phyloP scores from a whole-genome alignment of 345 rosid species.

The Aquilaria yunnanensis region DNA sequence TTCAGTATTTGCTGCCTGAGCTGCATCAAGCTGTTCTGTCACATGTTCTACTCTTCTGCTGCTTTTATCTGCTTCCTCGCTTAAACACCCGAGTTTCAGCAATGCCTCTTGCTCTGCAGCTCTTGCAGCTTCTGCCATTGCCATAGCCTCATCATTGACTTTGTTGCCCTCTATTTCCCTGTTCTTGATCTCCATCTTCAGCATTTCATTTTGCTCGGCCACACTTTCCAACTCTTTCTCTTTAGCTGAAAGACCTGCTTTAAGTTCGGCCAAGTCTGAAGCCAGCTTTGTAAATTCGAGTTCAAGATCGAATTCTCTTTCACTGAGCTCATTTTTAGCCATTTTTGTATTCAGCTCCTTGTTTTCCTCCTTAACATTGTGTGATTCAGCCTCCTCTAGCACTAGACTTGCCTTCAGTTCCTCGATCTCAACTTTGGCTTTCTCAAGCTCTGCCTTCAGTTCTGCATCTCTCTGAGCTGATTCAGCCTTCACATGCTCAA shows the following conservation, averaged over 20 bases:
- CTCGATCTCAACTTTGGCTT: slow-evolving; percentile 35
- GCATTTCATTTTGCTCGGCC: slow-evolving; percentile 46
- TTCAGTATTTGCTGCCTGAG: slow-evolving; percentile 64
- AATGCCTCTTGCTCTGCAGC: slow-evolving; percentile 60
- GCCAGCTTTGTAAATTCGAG: slow-evolving; percentile 49
- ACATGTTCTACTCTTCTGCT: slow-evolving; percentile 56
- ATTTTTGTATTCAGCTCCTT: slow-evolving; percentile 41
- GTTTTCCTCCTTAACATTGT: slow-evolving; percentile 37
- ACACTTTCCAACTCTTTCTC: slow-evolving; percentile 43
- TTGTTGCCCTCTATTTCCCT: slow-evolving; percentile 42
- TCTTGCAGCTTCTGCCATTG: slow-evolving; percentile 35
- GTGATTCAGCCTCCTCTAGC: slow-evolving; percentile 62
- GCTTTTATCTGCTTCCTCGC: slow-evolving; percentile 71
- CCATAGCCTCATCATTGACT: slow-evolving; percentile 33
- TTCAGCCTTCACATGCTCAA: slow-evolving; percentile 47
- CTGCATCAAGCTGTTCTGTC: slow-evolving; percentile 69
- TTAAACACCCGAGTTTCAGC: slow-evolving; percentile 45
- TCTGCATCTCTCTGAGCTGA: slow-evolving; percentile 47
- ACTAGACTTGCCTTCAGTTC: slow-evolving; percentile 43
- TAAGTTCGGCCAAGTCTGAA: slow-evolving; percentile 44
- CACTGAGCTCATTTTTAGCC: slow-evolving; percentile 26
- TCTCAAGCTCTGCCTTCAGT: slow-evolving; percentile 48
- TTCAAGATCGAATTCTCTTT: slow-evolving; percentile 33
- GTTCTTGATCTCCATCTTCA: slow-evolving; percentile 44
- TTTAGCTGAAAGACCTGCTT: slow-evolving; percentile 41